Conservation (phyloP, 768 basidiomycete species). For the Leucosporidium yakuticum region DNA sequence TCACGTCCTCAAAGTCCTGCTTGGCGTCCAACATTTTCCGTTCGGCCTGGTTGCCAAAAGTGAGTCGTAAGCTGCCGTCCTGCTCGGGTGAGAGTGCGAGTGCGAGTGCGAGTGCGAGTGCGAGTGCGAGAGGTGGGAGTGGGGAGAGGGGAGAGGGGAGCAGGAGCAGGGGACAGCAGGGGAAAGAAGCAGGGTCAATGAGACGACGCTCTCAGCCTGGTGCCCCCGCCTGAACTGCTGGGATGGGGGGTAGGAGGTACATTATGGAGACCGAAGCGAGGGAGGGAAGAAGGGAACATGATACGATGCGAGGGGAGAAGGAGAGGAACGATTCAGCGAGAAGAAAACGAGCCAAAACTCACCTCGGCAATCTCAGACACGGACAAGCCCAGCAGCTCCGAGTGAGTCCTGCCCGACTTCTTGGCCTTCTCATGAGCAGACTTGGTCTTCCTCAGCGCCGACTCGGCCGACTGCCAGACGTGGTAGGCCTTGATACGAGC, state of each 20-base stretch:
- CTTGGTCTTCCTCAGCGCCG: constrained; percentile 64
- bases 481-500: constrained; percentile 78
- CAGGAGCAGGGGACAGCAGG: background rate
- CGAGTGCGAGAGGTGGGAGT: background rate
- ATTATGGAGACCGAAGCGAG: background rate
- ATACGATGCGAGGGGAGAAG: background rate
- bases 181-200: constrained; percentile 1
- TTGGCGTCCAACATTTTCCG: constrained; percentile 73
- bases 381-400: constrained; percentile 67
- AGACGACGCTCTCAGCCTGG: background rate
- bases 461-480: constrained; percentile 73
- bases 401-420: constrained; percentile 63
- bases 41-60: constrained; percentile 59
- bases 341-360: constrained; percentile 31
- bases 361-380: constrained; percentile 76
- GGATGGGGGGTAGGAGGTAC: background rate
- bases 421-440: constrained; percentile 74
- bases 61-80: constrained; percentile 25
- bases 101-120: background rate
- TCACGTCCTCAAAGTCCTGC: constrained; percentile 81
- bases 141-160: background rate
- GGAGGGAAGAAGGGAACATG: background rate
- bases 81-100: background rate
- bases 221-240: background rate
- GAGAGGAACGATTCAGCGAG: background rate